A percentile compares a stretch with the other conserved stretches of the same genome.
These are phyloP conservation scores for Colletotrichum salicis DNA, from an alignment of 2,329 filamentous ascomycete genomes.

Conservation along the genomic window DNA sequence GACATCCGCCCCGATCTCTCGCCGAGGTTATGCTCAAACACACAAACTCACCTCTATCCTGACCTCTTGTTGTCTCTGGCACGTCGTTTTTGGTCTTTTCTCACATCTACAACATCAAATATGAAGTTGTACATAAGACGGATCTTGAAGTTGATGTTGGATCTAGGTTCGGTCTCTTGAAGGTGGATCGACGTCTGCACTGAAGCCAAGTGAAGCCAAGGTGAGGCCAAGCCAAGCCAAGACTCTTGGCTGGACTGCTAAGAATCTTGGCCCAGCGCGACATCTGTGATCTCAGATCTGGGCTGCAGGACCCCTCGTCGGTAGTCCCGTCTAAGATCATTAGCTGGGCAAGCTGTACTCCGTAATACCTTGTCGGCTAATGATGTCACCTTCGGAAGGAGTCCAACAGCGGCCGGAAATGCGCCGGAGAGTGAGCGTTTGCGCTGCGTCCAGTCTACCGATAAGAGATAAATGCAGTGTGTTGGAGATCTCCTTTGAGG, in stretches of 20 bases:
- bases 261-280: conserved; percentile 9
- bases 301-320: neutral
- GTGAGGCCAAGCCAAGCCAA: conserved; percentile 1
- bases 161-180: conserved; percentile 18
- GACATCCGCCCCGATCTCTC: neutral
- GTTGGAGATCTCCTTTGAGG: no score
- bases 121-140: neutral
- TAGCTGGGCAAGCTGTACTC: neutral
- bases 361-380: neutral
- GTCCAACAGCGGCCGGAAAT: neutral
- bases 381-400: neutral
- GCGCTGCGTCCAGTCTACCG: neutral
- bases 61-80: neutral
- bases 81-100: neutral
- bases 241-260: conserved; percentile 16
- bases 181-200: conserved; percentile 3
- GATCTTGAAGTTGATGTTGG: neutral
- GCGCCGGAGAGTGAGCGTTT: no score
- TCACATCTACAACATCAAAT: neutral
- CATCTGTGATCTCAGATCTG: neutral
- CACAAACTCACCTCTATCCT: neutral
- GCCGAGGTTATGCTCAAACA: neutral
- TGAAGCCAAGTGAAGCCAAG: conserved; percentile 16
- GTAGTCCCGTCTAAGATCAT: neutral
- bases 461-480: neutral